Evolutionary conservation across 805 yeast genomes (phyloP).

Genomic region (Candida orba): DNA sequence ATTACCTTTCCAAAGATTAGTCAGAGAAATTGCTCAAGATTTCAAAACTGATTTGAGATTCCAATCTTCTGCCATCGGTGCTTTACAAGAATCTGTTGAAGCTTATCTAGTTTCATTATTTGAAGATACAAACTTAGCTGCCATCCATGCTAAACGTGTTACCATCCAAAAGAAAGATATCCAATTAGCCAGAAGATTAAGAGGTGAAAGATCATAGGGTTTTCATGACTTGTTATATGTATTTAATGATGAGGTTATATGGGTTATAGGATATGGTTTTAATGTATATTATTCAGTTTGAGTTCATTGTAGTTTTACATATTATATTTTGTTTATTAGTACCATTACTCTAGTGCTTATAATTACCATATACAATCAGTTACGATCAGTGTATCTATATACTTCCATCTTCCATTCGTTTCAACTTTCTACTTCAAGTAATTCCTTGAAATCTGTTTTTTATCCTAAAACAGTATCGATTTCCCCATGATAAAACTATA

Average conservation of each 20-base stretch:
- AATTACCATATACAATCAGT: no score
- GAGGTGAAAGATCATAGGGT: constrained; percentile 85
- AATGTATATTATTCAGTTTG: constrained; percentile 6
- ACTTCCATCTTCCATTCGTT: no score
- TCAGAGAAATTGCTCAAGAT: constrained; percentile 92
- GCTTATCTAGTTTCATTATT: constrained; percentile 94
- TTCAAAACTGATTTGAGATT: constrained; percentile 90
- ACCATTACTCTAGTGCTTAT: no score
- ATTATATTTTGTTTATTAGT: background rate
- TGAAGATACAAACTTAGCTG: constrained; percentile 98
- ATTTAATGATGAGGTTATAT: constrained; percentile 1
- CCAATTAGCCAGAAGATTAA: constrained; percentile 94
- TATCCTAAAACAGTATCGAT: no score
- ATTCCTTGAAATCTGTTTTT: no score
- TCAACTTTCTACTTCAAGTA: no score
- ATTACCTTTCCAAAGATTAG: constrained; percentile 95
- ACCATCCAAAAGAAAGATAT: constrained; percentile 98
- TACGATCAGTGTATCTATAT: no score
- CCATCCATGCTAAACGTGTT: constrained; percentile 98
- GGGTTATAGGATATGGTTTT: constrained; percentile 8
- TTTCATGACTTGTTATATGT: constrained; percentile 1
- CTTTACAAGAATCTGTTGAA: constrained; percentile 97
- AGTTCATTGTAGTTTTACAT: background rate
- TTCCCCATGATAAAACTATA: no score
- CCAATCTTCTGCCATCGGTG: constrained; percentile 96